A percentile compares a stretch with the other conserved stretches of the same genome.
These are phyloP conservation scores for Monosporascus sp. DNA, from an alignment of 2,329 filamentous ascomycete genomes.

Conservation along the genomic window DNA sequence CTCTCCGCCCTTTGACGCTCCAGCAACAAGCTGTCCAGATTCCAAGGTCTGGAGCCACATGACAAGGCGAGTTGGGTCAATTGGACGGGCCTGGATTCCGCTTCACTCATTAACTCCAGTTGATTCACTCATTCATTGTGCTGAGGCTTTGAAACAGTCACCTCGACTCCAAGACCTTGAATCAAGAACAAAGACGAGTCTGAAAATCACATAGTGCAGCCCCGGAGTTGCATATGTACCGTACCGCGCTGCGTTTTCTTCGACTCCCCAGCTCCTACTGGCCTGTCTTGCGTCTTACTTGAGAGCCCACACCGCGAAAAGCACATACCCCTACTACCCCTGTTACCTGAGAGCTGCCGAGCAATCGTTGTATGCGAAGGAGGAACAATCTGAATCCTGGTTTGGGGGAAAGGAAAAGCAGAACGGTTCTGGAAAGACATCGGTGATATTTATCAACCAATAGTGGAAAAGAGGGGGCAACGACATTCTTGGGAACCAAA, in stretches of 20 bases:
- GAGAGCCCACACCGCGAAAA: neutral
- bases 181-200: constrained; percentile 9
- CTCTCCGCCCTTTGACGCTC: neutral
- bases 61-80: neutral
- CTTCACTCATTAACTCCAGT: neutral
- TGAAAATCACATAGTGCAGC: too few relatives aligned
- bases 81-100: neutral
- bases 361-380: neutral
- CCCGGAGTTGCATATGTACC: neutral
- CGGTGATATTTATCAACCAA: neutral
- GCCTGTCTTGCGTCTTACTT: neutral
- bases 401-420: neutral
- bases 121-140: neutral
- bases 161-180: neutral
- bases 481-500: constrained; percentile 19
- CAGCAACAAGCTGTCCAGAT: neutral
- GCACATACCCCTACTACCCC: neutral
- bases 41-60: neutral
- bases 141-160: neutral
- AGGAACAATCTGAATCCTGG: neutral
- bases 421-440: neutral
- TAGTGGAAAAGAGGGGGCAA: constrained; percentile 6
- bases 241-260: too few relatives aligned
- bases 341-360: too few relatives aligned
- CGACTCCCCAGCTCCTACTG: too few relatives aligned